These are phyloP conservation scores for Cystobasidium tubakii DNA, from an alignment of 768 basidiomycete species.

Conservation along the genomic window DNA sequence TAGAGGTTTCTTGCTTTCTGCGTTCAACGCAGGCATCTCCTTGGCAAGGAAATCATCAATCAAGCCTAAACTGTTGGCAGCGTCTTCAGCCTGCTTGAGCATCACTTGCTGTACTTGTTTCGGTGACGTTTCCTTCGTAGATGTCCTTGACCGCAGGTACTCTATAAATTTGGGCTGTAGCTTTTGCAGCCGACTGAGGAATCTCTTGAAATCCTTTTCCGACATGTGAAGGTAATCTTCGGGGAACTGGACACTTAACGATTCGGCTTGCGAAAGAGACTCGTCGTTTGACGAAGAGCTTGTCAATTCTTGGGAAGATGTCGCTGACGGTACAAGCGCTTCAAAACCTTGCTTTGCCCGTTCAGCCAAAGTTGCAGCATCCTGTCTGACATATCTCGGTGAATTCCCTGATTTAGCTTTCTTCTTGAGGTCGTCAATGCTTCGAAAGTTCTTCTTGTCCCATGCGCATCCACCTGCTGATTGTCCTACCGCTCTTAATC, in stretches of 20 bases:
- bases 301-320: not conserved
- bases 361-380: not conserved
- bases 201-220: not conserved
- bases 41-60: not conserved
- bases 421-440: constrained; percentile 21
- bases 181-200: not conserved
- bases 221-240: not conserved
- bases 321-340: not conserved
- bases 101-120: not conserved
- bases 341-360: not conserved
- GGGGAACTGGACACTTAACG: not conserved
- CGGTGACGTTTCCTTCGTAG: not conserved
- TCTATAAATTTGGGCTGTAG: constrained; percentile 9
- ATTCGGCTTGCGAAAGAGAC: too few relatives aligned
- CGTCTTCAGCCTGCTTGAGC: not conserved
- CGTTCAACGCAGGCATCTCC: not conserved
- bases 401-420: not conserved
- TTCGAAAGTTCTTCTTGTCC: constrained; percentile 25
- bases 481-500: not conserved
- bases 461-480: constrained; percentile 6
- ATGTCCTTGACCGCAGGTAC: not conserved
- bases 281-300: not conserved
- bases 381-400: not conserved
- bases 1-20: not conserved
- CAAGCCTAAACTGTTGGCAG: not conserved